Conservation (phyloP, 371 early-diverging fungal species). For the Mucor racemosus region DNA sequence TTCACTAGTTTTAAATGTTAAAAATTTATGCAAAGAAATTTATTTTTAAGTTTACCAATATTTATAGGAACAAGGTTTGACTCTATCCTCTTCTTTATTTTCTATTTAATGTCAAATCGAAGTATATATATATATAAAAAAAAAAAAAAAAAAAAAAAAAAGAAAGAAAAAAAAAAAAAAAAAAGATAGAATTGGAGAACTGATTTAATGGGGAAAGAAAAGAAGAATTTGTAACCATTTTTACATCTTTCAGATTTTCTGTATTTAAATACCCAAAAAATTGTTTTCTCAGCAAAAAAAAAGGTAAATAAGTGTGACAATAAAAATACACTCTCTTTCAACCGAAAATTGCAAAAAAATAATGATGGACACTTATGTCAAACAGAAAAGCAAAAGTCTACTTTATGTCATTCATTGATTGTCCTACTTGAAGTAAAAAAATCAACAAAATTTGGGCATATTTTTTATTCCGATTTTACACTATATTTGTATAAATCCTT, state of each 20-base stretch:
- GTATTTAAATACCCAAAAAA: slow-evolving; percentile 13
- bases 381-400: slow-evolving; percentile 6
- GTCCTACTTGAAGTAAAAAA: slow-evolving; percentile 11
- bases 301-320: slow-evolving; percentile 12
- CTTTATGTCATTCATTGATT: slow-evolving; percentile 18
- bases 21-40: neutral
- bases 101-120: neutral
- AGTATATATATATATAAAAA: no score
- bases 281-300: slow-evolving; percentile 11
- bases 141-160: no score
- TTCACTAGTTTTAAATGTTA: neutral
- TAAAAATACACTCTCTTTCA: slow-evolving; percentile 3
- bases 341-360: neutral
- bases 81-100: no score
- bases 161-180: neutral
- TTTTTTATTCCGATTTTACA: neutral
- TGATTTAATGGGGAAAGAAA: neutral
- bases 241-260: slow-evolving; percentile 2
- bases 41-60: neutral
- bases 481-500: slow-evolving; percentile 2
- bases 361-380: slow-evolving; percentile 13
- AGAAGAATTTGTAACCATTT: neutral
- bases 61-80: neutral
- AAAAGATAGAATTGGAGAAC: neutral
- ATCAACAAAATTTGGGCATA: neutral